Percentiles rank a stretch among this genome's conserved stretches.
Conservation (phyloP, 2,329 filamentous ascomycete genomes). For the Aspergillus aculeatinus region DNA sequence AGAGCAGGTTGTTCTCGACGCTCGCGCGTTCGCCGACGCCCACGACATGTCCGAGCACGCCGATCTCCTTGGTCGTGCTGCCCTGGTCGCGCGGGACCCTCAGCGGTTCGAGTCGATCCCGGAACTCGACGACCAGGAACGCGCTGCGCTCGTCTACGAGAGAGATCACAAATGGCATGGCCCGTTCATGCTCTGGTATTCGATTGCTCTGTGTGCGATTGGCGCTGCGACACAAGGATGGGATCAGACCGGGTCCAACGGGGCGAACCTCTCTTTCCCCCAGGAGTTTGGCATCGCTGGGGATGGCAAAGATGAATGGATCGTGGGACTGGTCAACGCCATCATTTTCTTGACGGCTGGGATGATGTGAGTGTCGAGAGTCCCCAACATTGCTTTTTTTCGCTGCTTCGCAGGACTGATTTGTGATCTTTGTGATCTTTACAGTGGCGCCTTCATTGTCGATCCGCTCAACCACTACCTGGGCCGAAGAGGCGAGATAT, state of each 20-base stretch:
- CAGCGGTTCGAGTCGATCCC: slow-evolving; percentile 28
- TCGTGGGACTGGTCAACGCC: slow-evolving; percentile 65
- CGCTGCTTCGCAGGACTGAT: slow-evolving; percentile 28
- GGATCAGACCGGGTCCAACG: slow-evolving; percentile 56
- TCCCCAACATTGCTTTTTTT: slow-evolving; percentile 22
- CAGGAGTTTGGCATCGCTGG: slow-evolving; percentile 44
- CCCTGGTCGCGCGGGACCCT: slow-evolving; percentile 37
- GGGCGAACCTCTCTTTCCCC: slow-evolving; percentile 52
- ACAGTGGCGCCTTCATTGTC: slow-evolving; percentile 60
- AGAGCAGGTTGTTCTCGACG: slow-evolving; percentile 35
- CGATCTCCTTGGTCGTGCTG: slow-evolving; percentile 36
- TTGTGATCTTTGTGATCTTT: neutral
- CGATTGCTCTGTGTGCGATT: slow-evolving; percentile 50
- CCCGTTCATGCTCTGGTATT: slow-evolving; percentile 46
- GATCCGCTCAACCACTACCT: slow-evolving; percentile 61
- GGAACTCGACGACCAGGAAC: slow-evolving; percentile 43
- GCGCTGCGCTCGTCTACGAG: slow-evolving; percentile 45
- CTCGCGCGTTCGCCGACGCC: slow-evolving; percentile 27
- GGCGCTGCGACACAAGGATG: slow-evolving; percentile 52
- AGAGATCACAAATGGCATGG: slow-evolving; percentile 50
- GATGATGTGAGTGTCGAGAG: slow-evolving; percentile 14
- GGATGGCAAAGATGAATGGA: slow-evolving; percentile 48
- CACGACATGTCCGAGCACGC: slow-evolving; percentile 38
- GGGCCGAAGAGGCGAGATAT: slow-evolving; percentile 64
- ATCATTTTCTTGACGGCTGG: slow-evolving; percentile 44